Base-by-base conservation (phyloP, 495 filamentous ascomycete species). In the Aspergillus nanangensis region DNA sequence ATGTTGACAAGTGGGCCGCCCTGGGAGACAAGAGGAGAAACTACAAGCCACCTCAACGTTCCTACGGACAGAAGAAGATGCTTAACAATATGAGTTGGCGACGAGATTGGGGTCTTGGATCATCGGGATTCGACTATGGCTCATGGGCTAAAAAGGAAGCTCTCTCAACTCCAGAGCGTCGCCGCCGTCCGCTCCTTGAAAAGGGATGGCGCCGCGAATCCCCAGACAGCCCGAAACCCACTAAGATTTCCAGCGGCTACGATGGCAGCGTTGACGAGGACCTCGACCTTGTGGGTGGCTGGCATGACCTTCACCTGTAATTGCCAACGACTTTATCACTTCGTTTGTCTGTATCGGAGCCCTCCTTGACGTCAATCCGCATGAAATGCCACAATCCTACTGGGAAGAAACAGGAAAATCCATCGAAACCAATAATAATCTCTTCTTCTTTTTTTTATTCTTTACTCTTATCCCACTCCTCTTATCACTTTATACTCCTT, bases 211-310 rank as follows among this genome's bases (percentile, higher is more conserved):
- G 86, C 52, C 80, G 75, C 52, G 74, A 82, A 52, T 52, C 50
- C 25, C 50, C 48, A 22, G 61, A 64, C 25, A 39, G 51, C 24
- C 52, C 61, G 2, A 71, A 73, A 35, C 53, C 58, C 44, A 50
- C 48, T 17, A 67, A 63, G 38, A 41, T 47, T 17, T 44, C 52
- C 15, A 33, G 51, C 39, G 49, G 61, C 15, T 67, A 74, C 17
- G 79, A 80, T 56, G 79, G 75, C 52, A 72, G 73, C 55, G 70
- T 83, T 60, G 78, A 86, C 59, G 82, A 82, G 56, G 88, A 90
- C 61, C 66, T 86, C 61, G 88, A 91, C 76, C 90, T 90, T 77
- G 87, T 95, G 78, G 90, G 88, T 71, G 87, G 83, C 65, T 93
- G 87, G 86, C 77, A 86, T 56, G 82, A 87, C 39, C 69, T 75